These are phyloP conservation scores for Toxoplasma gondii DNA, from an alignment of 169 alveolate genomes.

Conservation along the genomic window DNA sequence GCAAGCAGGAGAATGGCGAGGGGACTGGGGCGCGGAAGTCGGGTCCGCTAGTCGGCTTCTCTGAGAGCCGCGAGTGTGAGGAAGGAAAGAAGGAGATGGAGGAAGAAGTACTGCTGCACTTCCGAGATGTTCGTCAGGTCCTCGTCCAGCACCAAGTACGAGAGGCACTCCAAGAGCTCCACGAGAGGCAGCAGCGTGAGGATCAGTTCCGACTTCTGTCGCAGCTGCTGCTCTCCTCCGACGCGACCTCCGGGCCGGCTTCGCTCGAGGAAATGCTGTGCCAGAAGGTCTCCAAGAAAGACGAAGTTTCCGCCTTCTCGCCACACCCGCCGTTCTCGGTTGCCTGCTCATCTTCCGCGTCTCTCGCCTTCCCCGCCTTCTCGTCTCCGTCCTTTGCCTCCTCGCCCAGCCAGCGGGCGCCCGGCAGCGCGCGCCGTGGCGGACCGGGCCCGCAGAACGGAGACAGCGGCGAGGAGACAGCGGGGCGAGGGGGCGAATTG, in stretches of 20 bases:
- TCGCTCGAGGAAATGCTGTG: neutral
- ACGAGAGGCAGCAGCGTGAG: neutral
- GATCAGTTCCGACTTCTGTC: neutral
- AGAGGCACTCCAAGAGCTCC: neutral
- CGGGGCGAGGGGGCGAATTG: neutral
- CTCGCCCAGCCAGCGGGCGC: neutral
- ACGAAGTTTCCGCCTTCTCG: neutral
- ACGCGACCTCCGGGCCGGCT: neutral
- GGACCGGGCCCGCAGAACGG: neutral
- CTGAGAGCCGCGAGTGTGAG: neutral
- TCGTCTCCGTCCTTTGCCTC: neutral
- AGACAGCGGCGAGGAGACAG: neutral
- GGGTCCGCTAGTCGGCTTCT: neutral
- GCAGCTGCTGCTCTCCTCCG: neutral
- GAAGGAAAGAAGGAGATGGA: neutral
- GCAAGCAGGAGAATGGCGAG: neutral
- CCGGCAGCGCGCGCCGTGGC: neutral
- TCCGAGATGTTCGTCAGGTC: constrained; percentile 6
- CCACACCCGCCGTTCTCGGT: neutral
- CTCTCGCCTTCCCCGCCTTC: neutral
- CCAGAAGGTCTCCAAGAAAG: neutral
- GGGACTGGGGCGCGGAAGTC: neutral
- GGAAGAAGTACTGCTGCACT: neutral
- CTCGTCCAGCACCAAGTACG: neutral
- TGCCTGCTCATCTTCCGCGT: neutral